Base-by-base conservation (phyloP, 2,329 filamentous ascomycete species). In the Colletotrichum euphorbiae region DNA sequence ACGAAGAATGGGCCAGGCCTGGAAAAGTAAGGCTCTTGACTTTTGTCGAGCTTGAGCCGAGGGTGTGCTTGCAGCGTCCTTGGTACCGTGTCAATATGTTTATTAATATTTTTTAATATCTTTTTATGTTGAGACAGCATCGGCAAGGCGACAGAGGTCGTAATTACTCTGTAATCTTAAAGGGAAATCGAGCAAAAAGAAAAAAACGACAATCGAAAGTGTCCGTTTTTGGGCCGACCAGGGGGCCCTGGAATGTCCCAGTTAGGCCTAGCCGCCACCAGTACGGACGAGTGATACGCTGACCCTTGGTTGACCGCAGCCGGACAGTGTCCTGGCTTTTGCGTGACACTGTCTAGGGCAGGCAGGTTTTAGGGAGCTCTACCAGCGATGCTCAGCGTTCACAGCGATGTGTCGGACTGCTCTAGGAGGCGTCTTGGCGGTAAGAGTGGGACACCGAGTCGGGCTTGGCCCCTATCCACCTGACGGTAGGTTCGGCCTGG, bases 211-310 rank as follows among this genome's bases (percentile, higher is more conserved):
- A 45, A 38, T 65, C 28, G 11, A 63, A 46, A 45, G 59, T 40
- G 42, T 57, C 65, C 42, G 54, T 28, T 65, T 60, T 60, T 54
- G 62, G 48, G 54, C 11, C 8, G 54, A 60, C 61, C 38, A 43
- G 65, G 58, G 65, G 46, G 12, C 52, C 54, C 38, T 55, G 31
- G 61, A 38, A 19, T 31, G 42, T 31, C 54, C 40, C 40, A 46
- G 60, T 58, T 58, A 17, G 64, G 59, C 46, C 52, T 67, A 45
- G 64, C 51, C 54, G 61, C 45, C 52, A 54, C 54, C 52, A 40
- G 17, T 5, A 6, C 55, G 45, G 50, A 33, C 42, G 28, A 58
- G 40, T 46, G 15, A 12, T 51, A 45, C 45, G 6, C 46, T 54
- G 46, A 51, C 48, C 48, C 40, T 21, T 40, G 28, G 43, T n/a